Base-by-base conservation (phyloP, 2,329 filamentous ascomycete genomes). In the Lachnellula arida region DNA sequence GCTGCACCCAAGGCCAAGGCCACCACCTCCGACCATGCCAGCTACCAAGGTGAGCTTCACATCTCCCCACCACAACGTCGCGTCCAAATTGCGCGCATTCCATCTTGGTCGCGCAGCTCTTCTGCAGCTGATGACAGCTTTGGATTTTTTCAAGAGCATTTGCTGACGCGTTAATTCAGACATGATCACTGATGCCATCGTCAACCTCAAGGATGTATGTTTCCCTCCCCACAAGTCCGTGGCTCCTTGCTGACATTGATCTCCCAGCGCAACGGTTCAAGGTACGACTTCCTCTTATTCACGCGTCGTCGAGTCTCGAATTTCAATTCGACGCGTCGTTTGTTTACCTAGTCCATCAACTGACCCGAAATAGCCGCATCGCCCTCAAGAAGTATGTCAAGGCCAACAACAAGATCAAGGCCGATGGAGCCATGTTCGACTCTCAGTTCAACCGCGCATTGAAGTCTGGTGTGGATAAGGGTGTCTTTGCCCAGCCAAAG, bases 341-440 rank as follows among this genome's bases (percentile, higher is more conserved):
- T 61, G 53, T 54, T 58, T 57, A 37, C 52, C 22, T 46, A 37
- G n/a, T 44, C 8, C 32, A 34, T 19, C 9, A 46, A 57, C 62
- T 67, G 57, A 60, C 60, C 58, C 51, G 42, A 25, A 40, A 48
- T 54, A 73, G 71, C 65, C 86, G 86, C 70, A 83, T 87, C 74
- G 82, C 84, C 54, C 81, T 89, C 72, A 88, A 88, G 80, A 89
- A 89, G 73, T 89, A 89, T 72, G 83, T 89, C 64, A 78, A 79
- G 71, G 80, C 81, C 70, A 89, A 88, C 81, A 88, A 88, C 78
- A 81, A 81, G 68, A 76, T 86, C 66, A 76, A 74, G 62, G 75
- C 80, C 54, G 78, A 74, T 63, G 79, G 81, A 60, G 73, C 74
- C 54, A 76, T 78, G 55, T 88, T 89, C 72, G 85, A 85, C 71